Percentiles rank a stretch among this genome's conserved stretches.
Conservation (phyloP, 371 early-diverging fungal genomes). For the Mortierella sp. region DNA sequence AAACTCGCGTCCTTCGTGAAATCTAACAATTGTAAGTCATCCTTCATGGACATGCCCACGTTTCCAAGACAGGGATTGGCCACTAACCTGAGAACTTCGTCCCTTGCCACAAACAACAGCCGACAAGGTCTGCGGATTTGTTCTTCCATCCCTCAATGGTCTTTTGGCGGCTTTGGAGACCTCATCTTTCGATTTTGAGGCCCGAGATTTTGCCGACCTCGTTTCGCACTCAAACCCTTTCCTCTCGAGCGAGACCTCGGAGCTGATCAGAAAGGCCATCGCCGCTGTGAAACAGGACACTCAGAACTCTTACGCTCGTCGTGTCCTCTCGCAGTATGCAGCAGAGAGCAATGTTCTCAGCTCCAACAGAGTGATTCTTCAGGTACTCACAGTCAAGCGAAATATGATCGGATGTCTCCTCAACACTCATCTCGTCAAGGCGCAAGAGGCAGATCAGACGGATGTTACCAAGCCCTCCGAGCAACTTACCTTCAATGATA, state of each 20-base stretch:
- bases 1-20: slow-evolving; percentile 47
- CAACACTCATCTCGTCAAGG: slow-evolving; percentile 33
- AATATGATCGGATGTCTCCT: slow-evolving; percentile 63
- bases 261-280: slow-evolving; percentile 66
- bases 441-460: slow-evolving; percentile 9
- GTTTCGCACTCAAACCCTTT: slow-evolving; percentile 64
- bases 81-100: too few species aligned
- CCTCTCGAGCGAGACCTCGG: slow-evolving; percentile 62
- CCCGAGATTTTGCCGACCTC: slow-evolving; percentile 59
- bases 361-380: slow-evolving; percentile 63
- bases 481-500: slow-evolving; percentile 51
- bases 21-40: slow-evolving; percentile 31
- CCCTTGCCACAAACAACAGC: slow-evolving; percentile 29
- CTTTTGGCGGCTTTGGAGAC: slow-evolving; percentile 70
- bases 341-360: slow-evolving; percentile 59
- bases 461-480: neutral
- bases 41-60: neutral
- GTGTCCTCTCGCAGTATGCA: slow-evolving; percentile 61
- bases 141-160: slow-evolving; percentile 75
- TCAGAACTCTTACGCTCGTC: slow-evolving; percentile 58
- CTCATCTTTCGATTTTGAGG: slow-evolving; percentile 60
- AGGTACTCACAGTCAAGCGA: slow-evolving; percentile 62
- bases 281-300: slow-evolving; percentile 55
- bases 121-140: slow-evolving; percentile 68
- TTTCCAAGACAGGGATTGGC: too few species aligned